phyloP scores from a whole-genome alignment of 495 filamentous ascomycete genomes.

The Beverwykella pulmonaria region DNA sequence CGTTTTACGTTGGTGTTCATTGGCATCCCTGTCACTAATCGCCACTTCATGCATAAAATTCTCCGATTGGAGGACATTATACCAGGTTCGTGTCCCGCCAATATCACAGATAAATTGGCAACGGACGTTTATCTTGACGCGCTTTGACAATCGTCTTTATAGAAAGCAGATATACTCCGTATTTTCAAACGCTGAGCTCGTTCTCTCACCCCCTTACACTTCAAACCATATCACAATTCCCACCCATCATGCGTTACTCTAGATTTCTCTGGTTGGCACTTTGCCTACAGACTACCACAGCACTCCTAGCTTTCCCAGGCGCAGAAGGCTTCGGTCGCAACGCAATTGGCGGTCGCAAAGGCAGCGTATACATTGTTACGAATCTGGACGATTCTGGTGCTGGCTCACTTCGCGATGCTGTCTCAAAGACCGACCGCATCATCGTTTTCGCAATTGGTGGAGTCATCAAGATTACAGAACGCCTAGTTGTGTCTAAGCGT shows the following conservation, averaged over 20 bases:
- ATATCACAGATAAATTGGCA: background rate
- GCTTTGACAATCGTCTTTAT: background rate
- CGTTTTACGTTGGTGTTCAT: too few species aligned
- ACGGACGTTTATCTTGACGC: background rate
- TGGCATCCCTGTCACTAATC: background rate
- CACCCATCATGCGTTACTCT: background rate
- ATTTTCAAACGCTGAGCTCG: too few species aligned
- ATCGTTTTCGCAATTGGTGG: conserved; percentile 31
- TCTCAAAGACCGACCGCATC: conserved; percentile 29
- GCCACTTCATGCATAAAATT: background rate
- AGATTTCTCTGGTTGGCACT: background rate
- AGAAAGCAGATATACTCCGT: too few species aligned
- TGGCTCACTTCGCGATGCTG: conserved; percentile 31
- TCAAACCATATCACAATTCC: too few species aligned
- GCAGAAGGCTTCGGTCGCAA: conserved; percentile 34
- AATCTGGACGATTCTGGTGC: conserved; percentile 32
- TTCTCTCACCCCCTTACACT: too few species aligned
- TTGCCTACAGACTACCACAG: background rate
- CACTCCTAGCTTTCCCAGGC: conserved; percentile 32
- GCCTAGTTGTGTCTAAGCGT: conserved; percentile 21
- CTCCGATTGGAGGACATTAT: background rate
- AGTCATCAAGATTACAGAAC: conserved; percentile 19
- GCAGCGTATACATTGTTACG: conserved; percentile 31
- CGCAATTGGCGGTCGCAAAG: conserved; percentile 29
- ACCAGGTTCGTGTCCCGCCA: background rate